phyloP scores from a whole-genome alignment of 73 alveolate species.

The Tetrahymena malaccensis region DNA sequence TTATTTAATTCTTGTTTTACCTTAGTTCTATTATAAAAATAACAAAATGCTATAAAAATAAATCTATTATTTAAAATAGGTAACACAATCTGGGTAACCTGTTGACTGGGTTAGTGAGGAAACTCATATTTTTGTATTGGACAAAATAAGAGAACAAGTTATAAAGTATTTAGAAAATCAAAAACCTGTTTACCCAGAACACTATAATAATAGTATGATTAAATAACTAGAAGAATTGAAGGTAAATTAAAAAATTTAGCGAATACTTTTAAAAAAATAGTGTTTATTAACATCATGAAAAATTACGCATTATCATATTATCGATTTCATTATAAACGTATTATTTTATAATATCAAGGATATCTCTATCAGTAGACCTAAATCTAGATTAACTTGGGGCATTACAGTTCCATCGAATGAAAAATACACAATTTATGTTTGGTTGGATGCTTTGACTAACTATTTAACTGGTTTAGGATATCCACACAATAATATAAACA shows the following conservation, averaged over 20 bases:
- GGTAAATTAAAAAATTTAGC: neutral
- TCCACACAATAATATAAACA: neutral
- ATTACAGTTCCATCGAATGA: conserved; percentile 60
- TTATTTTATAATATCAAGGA: neutral
- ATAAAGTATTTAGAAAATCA: conserved; percentile 1
- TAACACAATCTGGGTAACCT: neutral
- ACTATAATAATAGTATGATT: conserved; percentile 15
- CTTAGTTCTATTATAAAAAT: neutral
- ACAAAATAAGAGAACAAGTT: neutral
- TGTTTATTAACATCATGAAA: neutral
- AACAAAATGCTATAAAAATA: neutral
- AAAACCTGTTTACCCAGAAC: conserved; percentile 26
- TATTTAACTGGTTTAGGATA: conserved; percentile 20
- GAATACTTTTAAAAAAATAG: neutral
- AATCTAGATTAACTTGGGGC: conserved; percentile 61
- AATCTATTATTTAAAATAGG: neutral
- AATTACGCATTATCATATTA: neutral
- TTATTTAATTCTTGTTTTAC: too few species aligned
- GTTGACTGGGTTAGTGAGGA: neutral
- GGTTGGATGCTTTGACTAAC: conserved; percentile 74
- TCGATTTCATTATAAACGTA: neutral
- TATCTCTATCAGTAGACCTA: conserved; percentile 63
- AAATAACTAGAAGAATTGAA: conserved; percentile 27
- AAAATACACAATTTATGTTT: conserved; percentile 57
- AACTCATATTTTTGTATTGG: conserved; percentile 1